Base-by-base conservation (phyloP, 345 rosid genomes). In the Hirschfeldia incana region DNA sequence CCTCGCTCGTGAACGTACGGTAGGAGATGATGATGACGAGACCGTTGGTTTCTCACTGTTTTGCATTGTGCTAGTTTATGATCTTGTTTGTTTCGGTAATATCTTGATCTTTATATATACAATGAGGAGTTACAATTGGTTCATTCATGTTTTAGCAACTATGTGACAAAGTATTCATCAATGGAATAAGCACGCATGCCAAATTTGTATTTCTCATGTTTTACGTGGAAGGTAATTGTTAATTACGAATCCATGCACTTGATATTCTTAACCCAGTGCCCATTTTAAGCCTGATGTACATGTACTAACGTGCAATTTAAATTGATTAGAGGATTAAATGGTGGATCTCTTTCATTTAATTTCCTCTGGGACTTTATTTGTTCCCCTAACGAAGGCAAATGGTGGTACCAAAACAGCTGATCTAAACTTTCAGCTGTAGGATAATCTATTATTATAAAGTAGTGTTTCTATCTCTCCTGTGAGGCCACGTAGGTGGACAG, bases 31-130 rank as follows among this genome's bases (percentile, higher is more conserved):
- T 12, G 55, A 36, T 10, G 63, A 16, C 34, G 73, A 32, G 27
- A 21, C 11, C 17, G 9, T 6, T 36, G 7, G 66, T 12, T 36
- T 58, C 16, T 73, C 76, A 28, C 8, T 11, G 30, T 6, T 62
- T 39, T 72, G 67, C 76, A 60, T 72, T 57, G 57, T 49, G 21
- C 16, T 49, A 49, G 57, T 46, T 46, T 46, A 13, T 15, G 26
- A 21, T 53, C 21, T 51, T 51, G 58, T 51, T 46, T 13, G 6
- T 46, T 46, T 46, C 13, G 53, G 53, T 46, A 3, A 46, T 46
- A 46, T 46, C 15, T 46, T 46, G 53, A 46, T 46, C 53, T 12
- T 46, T 46, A 46, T 46, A 46, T 46, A 46, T 46, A 46, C 49
- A 11, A 12, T 13, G 53, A 46, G 53, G 6, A 51, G 58, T 51